Base-by-base conservation (phyloP, 139 green algal genomes). In the Chara braunii region DNA sequence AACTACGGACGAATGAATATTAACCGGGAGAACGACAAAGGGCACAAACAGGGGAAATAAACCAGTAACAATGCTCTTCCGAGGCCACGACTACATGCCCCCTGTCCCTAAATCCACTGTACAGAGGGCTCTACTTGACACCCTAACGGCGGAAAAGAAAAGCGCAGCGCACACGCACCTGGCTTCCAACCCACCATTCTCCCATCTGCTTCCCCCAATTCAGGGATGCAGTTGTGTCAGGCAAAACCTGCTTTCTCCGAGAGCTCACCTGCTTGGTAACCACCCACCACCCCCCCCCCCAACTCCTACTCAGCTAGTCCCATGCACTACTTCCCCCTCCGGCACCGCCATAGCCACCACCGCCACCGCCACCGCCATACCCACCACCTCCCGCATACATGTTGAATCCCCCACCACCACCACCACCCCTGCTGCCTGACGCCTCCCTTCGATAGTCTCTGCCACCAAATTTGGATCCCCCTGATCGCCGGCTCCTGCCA, bases 391-490 rank as follows among this genome's bases (percentile, higher is more conserved):
- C 52, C 3, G 37, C 55, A 3, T 64, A 64, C n/a, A 23, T 23
- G 24, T 37, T 23, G 14, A 74, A 54, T 26, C 55, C 31, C 11
- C 75, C 67, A 33, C 64, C 62, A 26, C 74, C 74, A 50, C 69
- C 70, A 53, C 79, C 77, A 32, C 81, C 78, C 33, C 82, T 76
- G 26, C 78, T 67, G 12, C 80, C 81, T 32, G 82, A 77, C 59
- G 64, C 75, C 53, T 90, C 85, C 55, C 85, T 86, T 54, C 91
- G 82, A 80, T 87, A 92, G 65, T 95, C 91, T 35, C 86, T 81
- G n/a, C 89, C 90, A 28, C 90, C 89, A 60, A 96, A 95, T 45
- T 77, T 79, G 30, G 79, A 79, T 2, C 35, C 58, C 0, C 35
- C 60, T 5, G 34, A 63, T 48, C 44, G n/a, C 22, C 23, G 44